Evolutionary conservation across 1,284 basidiomycete species (phyloP), one percentile per base, ranked within the genome.

Genomic region (Phellinidium pouzarii): DNA sequence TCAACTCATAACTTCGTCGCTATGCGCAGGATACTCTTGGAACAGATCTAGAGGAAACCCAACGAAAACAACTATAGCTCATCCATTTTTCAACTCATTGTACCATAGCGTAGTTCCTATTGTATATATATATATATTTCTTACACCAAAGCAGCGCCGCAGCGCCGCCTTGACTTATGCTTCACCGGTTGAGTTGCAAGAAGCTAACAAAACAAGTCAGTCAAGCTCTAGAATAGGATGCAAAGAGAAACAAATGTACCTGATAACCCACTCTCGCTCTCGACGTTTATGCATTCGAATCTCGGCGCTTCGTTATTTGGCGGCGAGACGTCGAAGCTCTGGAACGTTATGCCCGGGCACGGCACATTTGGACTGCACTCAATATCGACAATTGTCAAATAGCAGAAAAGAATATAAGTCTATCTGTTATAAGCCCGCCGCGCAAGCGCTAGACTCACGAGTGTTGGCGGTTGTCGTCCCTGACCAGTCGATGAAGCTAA

Each of bases 301-400:
- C 63, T 59, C 6, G 70, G 64, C 3, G 66, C 61, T 52, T 71
- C 62, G 11, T 69, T 71, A 12, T 53, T 58, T 4, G 72, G 71
- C 17, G 68, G 62, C 14, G 62, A 54, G 27, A 80, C 68, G 45
- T 71, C 62, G 55, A 78, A 75, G 45, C 70, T 61, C 8, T 62
- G 44, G 60, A 80, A 80, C 0, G 61, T 57, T 26, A 80, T 68
- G 54, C 74, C 64, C 25, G 66, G 63, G 59, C 78, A 81, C 12
- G 73, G 73, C 27, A 67, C 77, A 5, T 73, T 75, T 3, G 73
- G 57, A 58, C 76, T 79, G 64, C 79, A 81, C 56, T 72, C 71
- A n/a, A 82, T 65, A 57, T 77, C 72, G 40, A 81, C 71, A 43
- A 80, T 79, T 80, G 57, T 36, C 46, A n/a, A 4, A 12, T 26